Evolutionary conservation across 2,329 filamentous ascomycete species (phyloP).

Genomic region (Botryosphaeria dothidea): DNA sequence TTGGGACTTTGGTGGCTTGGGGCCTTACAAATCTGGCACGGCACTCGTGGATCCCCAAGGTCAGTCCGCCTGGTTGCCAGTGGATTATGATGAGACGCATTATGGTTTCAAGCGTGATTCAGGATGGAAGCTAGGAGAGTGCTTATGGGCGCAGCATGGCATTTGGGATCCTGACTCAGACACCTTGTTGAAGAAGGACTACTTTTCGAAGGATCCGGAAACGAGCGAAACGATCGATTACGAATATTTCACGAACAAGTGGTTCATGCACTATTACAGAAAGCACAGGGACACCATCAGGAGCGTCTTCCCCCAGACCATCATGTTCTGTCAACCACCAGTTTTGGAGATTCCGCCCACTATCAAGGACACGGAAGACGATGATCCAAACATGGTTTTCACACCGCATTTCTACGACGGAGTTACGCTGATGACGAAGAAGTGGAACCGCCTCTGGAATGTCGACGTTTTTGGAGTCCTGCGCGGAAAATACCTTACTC

Average conservation of each 20-base stretch:
- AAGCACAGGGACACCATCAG: conserved; percentile 75
- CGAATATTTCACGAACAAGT: conserved; percentile 83
- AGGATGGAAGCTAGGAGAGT: conserved; percentile 90
- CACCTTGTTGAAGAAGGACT: conserved; percentile 76
- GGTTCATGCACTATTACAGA: conserved; percentile 85
- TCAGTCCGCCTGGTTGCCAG: conserved; percentile 78
- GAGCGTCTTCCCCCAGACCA: conserved; percentile 72
- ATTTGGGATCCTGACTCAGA: conserved; percentile 87
- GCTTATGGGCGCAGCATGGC: conserved; percentile 94
- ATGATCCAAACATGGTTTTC: conserved; percentile 88
- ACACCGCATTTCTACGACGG: conserved; percentile 97
- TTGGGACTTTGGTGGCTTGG: conserved; percentile 92
- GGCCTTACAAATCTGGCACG: conserved; percentile 85
- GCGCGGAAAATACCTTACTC: conserved; percentile 82
- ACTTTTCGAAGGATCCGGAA: conserved; percentile 77
- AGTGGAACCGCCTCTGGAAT: conserved; percentile 98
- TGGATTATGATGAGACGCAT: conserved; percentile 78
- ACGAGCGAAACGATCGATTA: conserved; percentile 77
- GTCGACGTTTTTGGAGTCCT: conserved; percentile 92
- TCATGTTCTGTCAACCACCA: conserved; percentile 89
- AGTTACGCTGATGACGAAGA: conserved; percentile 94
- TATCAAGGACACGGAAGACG: conserved; percentile 84
- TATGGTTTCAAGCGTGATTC: conserved; percentile 91
- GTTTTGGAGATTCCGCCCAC: conserved; percentile 87
- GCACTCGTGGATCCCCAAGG: conserved; percentile 86